Evolutionary conservation across 2,329 filamentous ascomycete genomes (phyloP).

Genomic region (Tolypocladium album): DNA sequence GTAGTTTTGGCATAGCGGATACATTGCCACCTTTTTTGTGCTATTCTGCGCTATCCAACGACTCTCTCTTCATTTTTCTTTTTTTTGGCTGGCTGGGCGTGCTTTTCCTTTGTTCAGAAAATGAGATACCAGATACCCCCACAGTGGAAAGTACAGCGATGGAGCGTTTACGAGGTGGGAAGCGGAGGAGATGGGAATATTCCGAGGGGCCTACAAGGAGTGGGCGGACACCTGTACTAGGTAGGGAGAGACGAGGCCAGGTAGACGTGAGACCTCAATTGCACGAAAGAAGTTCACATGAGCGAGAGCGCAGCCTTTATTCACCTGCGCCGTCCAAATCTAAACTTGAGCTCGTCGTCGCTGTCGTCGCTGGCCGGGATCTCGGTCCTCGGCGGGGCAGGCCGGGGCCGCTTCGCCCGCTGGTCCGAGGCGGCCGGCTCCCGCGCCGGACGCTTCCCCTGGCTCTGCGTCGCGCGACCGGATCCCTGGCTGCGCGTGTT

Average conservation of each 20-base stretch:
- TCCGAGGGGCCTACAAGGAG: neutral
- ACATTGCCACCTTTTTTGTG: neutral
- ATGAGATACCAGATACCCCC: conserved; percentile 1
- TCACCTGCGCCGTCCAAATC: conserved; percentile 39
- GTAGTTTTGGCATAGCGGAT: neutral
- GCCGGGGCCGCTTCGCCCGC: conserved; percentile 20
- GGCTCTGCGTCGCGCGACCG: conserved; percentile 9
- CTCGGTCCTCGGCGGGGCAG: conserved; percentile 22
- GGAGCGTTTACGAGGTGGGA: neutral
- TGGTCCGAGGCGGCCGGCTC: conserved; percentile 16
- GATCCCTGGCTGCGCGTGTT: conserved; percentile 15
- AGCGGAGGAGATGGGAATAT: neutral
- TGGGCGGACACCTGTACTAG: neutral
- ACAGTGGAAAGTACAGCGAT: neutral
- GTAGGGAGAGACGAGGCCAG: neutral
- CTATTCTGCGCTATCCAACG: neutral
- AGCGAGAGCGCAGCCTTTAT: neutral
- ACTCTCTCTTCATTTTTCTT: neutral
- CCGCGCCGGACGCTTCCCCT: conserved; percentile 22
- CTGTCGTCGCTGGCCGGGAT: conserved; percentile 34
- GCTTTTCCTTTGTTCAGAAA: conserved; percentile 1
- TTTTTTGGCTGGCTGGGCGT: neutral
- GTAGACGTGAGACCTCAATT: neutral
- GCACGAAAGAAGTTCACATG: neutral
- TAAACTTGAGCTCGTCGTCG: conserved; percentile 46